A percentile compares a stretch with the other conserved stretches of the same genome.
These are phyloP conservation scores for Russula emetica DNA, from an alignment of 768 basidiomycete species.

Conservation along the genomic window DNA sequence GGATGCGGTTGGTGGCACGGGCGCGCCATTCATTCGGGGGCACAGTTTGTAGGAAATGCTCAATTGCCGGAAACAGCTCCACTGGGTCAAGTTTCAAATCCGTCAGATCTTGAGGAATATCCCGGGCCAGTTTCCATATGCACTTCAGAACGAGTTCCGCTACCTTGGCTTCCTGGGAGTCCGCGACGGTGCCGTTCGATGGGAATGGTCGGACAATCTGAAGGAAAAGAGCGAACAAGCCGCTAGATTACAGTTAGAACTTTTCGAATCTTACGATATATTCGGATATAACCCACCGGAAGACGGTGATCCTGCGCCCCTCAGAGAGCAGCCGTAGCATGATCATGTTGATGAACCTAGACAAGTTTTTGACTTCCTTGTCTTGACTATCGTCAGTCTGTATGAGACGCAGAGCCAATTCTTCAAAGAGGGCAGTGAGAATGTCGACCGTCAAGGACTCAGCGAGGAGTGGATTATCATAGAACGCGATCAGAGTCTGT, in stretches of 20 bases:
- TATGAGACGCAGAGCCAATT: conserved; percentile 83
- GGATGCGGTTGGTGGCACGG: conserved; percentile 83
- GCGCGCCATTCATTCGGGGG: conserved; percentile 96
- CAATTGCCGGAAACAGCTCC: conserved; percentile 86
- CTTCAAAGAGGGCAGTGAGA: conserved; percentile 82
- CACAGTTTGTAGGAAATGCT: conserved; percentile 88
- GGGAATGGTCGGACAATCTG: conserved; percentile 85
- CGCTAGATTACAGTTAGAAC: conserved; percentile 38
- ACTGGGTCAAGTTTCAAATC: conserved; percentile 78
- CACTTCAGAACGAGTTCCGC: conserved; percentile 94
- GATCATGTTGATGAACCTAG: conserved; percentile 98
- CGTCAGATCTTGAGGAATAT: conserved; percentile 86
- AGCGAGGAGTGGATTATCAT: conserved; percentile 83
- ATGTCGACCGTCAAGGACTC: conserved; percentile 84
- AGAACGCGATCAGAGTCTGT: conserved; percentile 92
- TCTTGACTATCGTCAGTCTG: conserved; percentile 88
- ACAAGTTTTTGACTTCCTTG: conserved; percentile 86
- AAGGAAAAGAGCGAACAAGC: conserved; percentile 76
- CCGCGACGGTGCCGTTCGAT: conserved; percentile 59
- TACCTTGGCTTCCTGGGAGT: conserved; percentile 81
- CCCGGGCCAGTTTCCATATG: conserved; percentile 95
- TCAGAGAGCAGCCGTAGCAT: conserved; percentile 91
- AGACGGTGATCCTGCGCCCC: conserved; percentile 83
- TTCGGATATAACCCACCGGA: conserved; percentile 54
- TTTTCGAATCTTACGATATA: neutral